Base-by-base conservation (phyloP, 495 filamentous ascomycete species). In the Recurvomyces mirabilis region DNA sequence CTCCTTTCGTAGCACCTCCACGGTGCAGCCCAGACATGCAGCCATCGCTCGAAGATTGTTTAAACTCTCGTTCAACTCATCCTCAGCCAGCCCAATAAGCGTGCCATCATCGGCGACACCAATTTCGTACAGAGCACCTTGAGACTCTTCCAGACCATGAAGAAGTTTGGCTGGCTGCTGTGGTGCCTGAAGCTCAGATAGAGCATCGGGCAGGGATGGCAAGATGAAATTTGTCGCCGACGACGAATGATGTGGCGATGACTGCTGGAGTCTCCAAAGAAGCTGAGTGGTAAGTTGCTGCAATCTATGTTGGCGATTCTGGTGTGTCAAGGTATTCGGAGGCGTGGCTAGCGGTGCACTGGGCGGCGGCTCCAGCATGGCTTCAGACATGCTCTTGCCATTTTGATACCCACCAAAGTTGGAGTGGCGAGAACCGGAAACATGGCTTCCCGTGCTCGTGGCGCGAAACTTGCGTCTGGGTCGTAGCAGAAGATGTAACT, bases 101-200 rank as follows among this genome's bases (percentile, higher is more conserved):
- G 80, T 84, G 12, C 91, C 91, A 65, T 95, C 88, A 60, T 98
- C 91, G 4, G 87, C 79, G 17, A 98, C 87, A 0, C 91, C 91
- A 57, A 98, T 93, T 63, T 98, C 93, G 47, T 98, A 98, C 39
- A 96, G 60, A 0, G 93, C 93, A 14, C 91, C 91, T 46, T 82
- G 79, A 28, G 86, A 94, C 48, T 93, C 87, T 58, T 96, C 88
- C 3, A 98, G 70, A 1, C 91, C 85, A 4, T 87, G 81, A 10
- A 85, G 65, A 30, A 86, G 64, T 40, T 74, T 78, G 33, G 67
- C 73, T 3, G 77, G 77, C 44, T 76, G 77, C 19, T 69, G 57
- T 14, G 77, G 71, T 1, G 68, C 61, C 11, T 71, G 63, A 21
- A 79, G 58, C 37, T 74, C 62, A 1, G 68, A 60, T 4, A 68